Evolutionary conservation across 1,284 basidiomycete genomes (phyloP).

Genomic region (Malassezia vespertilionis): DNA sequence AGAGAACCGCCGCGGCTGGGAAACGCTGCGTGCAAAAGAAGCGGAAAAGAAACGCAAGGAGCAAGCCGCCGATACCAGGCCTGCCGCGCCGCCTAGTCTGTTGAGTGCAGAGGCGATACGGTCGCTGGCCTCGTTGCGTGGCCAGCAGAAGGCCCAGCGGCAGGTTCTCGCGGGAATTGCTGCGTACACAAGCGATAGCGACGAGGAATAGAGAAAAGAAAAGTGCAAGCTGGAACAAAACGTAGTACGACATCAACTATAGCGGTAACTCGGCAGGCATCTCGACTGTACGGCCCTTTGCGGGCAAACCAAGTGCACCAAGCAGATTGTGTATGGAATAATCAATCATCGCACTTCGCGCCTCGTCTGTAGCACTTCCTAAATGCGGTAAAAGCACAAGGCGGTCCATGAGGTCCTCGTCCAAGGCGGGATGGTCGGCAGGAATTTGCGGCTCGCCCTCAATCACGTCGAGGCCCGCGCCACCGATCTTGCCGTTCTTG

Average conservation of each 20-base stretch:
- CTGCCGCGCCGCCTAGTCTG: conserved; percentile 11
- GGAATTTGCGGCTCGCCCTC: conserved; percentile 70
- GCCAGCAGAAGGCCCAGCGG: conserved; percentile 9
- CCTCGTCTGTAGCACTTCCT: conserved; percentile 75
- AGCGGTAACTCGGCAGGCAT: conserved; percentile 25
- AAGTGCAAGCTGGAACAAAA: too few relatives aligned
- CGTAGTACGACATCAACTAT: neutral
- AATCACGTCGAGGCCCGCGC: conserved; percentile 83
- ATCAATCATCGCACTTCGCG: conserved; percentile 66
- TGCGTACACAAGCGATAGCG: conserved; percentile 40
- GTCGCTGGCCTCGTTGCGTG: conserved; percentile 22
- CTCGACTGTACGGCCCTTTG: conserved; percentile 19
- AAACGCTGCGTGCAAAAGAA: conserved; percentile 1
- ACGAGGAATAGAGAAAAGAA: conserved; percentile 7
- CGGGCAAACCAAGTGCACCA: conserved; percentile 23
- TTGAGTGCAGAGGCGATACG: conserved; percentile 25
- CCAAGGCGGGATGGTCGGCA: conserved; percentile 65
- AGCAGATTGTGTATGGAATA: conserved; percentile 29
- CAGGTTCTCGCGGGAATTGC: conserved; percentile 29
- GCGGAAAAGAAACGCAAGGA: conserved; percentile 16
- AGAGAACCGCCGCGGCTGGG: conserved; percentile 40
- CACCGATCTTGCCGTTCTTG: conserved; percentile 66
- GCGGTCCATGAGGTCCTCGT: conserved; percentile 48
- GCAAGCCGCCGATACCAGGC: conserved; percentile 11
- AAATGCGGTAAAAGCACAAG: conserved; percentile 78